A percentile compares a stretch with the other conserved stretches of the same genome.
These are phyloP conservation scores for Botryotinia calthae DNA, from an alignment of 2,329 filamentous ascomycete species.

Conservation along the genomic window DNA sequence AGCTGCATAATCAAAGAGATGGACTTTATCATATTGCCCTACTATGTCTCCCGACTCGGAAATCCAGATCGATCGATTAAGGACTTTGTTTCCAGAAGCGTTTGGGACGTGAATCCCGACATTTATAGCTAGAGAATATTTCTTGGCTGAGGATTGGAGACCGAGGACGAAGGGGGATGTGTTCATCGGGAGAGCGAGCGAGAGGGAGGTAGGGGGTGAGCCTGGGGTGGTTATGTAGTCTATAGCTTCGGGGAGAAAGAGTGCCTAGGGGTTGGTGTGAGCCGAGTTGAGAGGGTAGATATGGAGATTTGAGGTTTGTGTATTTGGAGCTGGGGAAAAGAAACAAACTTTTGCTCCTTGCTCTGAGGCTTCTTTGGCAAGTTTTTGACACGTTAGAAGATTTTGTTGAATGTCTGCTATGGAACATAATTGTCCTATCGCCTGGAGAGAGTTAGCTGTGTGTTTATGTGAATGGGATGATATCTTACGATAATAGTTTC, in stretches of 20 bases:
- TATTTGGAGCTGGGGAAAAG: not conserved
- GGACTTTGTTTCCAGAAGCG: constrained; percentile 47
- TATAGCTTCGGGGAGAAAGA: constrained; percentile 85
- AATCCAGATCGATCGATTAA: constrained; percentile 68
- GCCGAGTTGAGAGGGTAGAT: not conserved
- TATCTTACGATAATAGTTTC: constrained; percentile 17
- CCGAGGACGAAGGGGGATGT: constrained; percentile 73
- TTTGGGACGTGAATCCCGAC: constrained; percentile 82
- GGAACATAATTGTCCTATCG: constrained; percentile 86
- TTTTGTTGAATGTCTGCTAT: constrained; percentile 75
- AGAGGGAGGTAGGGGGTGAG: constrained; percentile 64
- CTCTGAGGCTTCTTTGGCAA: constrained; percentile 69
- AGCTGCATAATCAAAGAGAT: constrained; percentile 73
- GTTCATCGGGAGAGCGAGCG: constrained; percentile 65
- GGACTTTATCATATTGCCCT: constrained; percentile 78
- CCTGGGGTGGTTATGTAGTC: constrained; percentile 59
- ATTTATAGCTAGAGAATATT: constrained; percentile 68
- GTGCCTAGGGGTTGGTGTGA: constrained; percentile 49
- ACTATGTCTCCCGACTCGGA: constrained; percentile 56
- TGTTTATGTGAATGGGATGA: not conserved
- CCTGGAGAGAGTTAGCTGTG: constrained; percentile 49
- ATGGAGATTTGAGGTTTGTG: constrained; percentile 10
- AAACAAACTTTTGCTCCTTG: constrained; percentile 71
- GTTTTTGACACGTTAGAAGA: constrained; percentile 69
- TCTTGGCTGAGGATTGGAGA: constrained; percentile 64